phyloP scores from a whole-genome alignment of 805 yeast species.

The Kodamaea leandrae region DNA sequence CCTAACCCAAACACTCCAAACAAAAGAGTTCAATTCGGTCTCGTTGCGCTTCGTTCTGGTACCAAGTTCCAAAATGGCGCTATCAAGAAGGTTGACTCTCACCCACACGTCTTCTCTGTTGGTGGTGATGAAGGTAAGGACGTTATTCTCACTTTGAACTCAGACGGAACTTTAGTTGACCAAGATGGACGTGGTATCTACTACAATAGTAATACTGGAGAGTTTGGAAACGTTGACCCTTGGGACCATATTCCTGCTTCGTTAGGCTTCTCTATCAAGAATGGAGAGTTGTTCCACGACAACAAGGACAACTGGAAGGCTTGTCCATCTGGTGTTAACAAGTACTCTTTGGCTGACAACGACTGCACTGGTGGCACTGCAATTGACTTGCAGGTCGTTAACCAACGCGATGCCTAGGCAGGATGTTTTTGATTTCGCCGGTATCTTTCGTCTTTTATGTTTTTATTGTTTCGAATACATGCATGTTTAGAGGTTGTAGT shows the following conservation, averaged over 20 bases:
- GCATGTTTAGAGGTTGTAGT: too few species aligned
- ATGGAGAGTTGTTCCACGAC: conserved; percentile 33
- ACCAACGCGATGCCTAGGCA: background rate
- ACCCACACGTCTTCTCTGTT: conserved; percentile 33
- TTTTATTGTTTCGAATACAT: too few species aligned
- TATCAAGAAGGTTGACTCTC: conserved; percentile 27
- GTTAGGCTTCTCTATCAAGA: conserved; percentile 37
- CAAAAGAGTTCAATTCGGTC: conserved; percentile 14
- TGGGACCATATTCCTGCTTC: conserved; percentile 32
- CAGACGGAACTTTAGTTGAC: conserved; percentile 29
- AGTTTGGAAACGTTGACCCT: conserved; percentile 32
- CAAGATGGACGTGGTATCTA: conserved; percentile 29
- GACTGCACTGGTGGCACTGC: conserved; percentile 30
- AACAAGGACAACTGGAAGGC: conserved; percentile 38
- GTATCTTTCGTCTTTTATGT: too few species aligned
- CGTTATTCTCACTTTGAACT: conserved; percentile 22
- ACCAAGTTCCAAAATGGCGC: conserved; percentile 23
- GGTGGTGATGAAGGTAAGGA: conserved; percentile 31
- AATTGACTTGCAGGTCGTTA: conserved; percentile 22
- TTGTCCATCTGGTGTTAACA: conserved; percentile 31
- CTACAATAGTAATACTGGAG: conserved; percentile 29
- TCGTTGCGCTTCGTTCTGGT: conserved; percentile 25
- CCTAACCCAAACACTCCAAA: conserved; percentile 3
- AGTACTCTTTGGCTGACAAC: conserved; percentile 24
- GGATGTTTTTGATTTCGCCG: too few species aligned